These are phyloP conservation scores for Fraxinus platypoda DNA, from an alignment of 305 asterid species.

Conservation along the genomic window DNA sequence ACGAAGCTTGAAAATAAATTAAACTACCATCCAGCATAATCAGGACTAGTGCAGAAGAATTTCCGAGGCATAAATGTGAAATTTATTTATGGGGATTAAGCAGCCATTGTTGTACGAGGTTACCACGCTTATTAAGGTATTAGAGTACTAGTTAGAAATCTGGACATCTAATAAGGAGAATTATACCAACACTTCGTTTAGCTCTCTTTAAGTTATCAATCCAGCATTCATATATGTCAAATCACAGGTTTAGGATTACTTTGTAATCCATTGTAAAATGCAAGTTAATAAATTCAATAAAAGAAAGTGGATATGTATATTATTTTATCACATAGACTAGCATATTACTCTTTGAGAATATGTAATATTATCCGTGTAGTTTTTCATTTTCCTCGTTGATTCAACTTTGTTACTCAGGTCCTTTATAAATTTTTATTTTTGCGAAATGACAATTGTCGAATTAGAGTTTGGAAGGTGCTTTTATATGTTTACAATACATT, in stretches of 20 bases:
- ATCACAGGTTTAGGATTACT: neutral
- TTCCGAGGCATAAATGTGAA: neutral
- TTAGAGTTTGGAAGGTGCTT: neutral
- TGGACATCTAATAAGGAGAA: neutral
- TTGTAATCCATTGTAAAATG: neutral
- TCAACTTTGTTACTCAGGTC: neutral
- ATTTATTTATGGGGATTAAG: neutral
- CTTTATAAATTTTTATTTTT: neutral
- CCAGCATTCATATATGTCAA: neutral
- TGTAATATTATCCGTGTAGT: neutral
- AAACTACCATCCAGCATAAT: neutral
- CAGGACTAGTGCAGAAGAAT: neutral
- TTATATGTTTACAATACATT: neutral
- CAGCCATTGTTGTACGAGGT: neutral
- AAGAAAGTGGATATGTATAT: neutral
- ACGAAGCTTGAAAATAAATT: conserved; percentile 28
- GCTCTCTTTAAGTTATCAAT: neutral
- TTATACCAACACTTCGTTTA: neutral
- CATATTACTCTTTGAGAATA: neutral
- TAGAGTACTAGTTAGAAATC: neutral
- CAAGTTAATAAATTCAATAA: neutral
- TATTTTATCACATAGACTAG: neutral
- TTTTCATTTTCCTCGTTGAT: neutral
- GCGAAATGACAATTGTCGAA: neutral
- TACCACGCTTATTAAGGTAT: neutral